These are phyloP conservation scores for Suhomyces bokatorum DNA, from an alignment of 1,139 yeast species.

Conservation along the genomic window DNA sequence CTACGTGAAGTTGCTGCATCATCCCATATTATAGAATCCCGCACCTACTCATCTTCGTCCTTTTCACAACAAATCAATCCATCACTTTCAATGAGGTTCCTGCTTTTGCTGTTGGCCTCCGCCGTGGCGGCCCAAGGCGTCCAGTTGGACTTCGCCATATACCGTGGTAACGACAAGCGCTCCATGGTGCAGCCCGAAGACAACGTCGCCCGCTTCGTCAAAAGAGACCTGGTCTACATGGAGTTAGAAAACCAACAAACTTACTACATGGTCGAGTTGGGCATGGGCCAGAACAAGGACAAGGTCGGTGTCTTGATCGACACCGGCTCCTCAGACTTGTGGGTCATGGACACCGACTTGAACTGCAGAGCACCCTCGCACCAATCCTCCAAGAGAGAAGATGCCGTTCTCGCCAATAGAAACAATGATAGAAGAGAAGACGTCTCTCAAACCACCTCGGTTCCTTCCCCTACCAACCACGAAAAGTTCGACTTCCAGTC, in stretches of 20 bases:
- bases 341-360: conserved; percentile 43
- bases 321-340: conserved; percentile 50
- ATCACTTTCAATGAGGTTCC: background rate
- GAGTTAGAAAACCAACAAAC: conserved; percentile 44
- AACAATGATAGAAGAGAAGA: too few relatives aligned
- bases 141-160: conserved; percentile 16
- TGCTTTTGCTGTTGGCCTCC: conserved; percentile 2
- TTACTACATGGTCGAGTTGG: conserved; percentile 49
- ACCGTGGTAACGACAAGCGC: conserved; percentile 14
- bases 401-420: background rate
- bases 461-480: conserved; percentile 1
- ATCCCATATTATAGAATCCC: too few relatives aligned
- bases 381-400: conserved; percentile 1
- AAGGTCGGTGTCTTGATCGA: conserved; percentile 39
- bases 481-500: conserved; percentile 3
- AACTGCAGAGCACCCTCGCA: conserved; percentile 18
- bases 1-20: too few relatives aligned
- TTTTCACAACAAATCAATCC: background rate
- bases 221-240: conserved; percentile 42
- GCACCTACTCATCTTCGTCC: too few relatives aligned
- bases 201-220: conserved; percentile 20
- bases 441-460: background rate
- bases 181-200: background rate
- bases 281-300: conserved; percentile 36
- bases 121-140: conserved; percentile 4